Conservation (phyloP, 108 stramenopile genomes). For the Hondaea fermentalgiana region DNA sequence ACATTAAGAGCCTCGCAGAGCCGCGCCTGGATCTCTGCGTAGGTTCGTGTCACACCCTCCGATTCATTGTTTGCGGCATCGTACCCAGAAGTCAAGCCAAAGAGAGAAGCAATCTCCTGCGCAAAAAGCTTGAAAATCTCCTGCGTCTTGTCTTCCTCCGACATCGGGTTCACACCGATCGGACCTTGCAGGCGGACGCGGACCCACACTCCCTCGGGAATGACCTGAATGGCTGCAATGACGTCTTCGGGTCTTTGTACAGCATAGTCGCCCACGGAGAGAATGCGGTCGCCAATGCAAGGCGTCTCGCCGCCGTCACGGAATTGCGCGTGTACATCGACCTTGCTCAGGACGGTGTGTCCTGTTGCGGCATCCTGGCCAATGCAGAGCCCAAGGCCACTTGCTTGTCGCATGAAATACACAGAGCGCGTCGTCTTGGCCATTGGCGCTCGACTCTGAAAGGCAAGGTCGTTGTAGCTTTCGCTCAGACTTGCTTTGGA, state of each 20-base stretch:
- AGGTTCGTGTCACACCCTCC: neutral
- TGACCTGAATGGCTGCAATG: neutral
- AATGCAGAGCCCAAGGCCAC: neutral
- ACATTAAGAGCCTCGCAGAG: neutral
- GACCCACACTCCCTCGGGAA: neutral
- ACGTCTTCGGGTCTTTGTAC: neutral
- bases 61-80: neutral
- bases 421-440: neutral
- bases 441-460: neutral
- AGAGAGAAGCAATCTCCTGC: neutral
- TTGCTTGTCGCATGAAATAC: neutral
- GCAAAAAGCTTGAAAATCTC: neutral
- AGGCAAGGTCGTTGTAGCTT: neutral
- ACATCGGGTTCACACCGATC: neutral
- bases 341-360: neutral
- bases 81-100: neutral
- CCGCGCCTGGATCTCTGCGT: neutral
- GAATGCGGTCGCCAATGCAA: neutral
- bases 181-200: neutral
- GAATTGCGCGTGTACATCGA: neutral
- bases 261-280: neutral
- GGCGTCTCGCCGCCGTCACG: neutral
- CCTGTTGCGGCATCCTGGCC: neutral
- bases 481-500: neutral
- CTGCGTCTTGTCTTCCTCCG: neutral